A percentile compares a stretch with the other conserved stretches of the same genome.
phyloP scores from a whole-genome alignment of 352 stramenopile species.

The Phytopythium vexans region DNA sequence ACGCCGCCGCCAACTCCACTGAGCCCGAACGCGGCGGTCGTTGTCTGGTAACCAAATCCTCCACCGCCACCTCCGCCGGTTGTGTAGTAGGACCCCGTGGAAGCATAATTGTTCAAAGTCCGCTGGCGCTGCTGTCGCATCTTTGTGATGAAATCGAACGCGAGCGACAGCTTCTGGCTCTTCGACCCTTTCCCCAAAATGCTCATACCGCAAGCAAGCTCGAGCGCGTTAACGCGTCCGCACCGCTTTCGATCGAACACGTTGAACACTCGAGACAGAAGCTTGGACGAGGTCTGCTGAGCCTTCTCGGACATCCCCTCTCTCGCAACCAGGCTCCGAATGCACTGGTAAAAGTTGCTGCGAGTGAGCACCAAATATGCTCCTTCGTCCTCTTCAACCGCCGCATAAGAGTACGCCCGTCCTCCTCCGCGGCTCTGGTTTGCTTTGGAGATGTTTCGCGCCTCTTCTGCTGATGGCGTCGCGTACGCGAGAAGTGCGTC shows the following conservation, averaged over 20 bases:
- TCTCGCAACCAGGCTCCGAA: conserved; percentile 78
- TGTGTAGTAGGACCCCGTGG: conserved; percentile 22
- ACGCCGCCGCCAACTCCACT: conserved; percentile 15
- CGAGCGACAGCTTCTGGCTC: conserved; percentile 81
- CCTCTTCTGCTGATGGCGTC: conserved; percentile 67
- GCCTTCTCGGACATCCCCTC: conserved; percentile 78
- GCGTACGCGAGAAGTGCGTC: conserved; percentile 72
- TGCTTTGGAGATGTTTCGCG: conserved; percentile 55
- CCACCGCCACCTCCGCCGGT: conserved; percentile 17
- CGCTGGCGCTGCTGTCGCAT: conserved; percentile 74
- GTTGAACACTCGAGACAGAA: conserved; percentile 82
- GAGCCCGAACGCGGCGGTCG: conserved; percentile 29
- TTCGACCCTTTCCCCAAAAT: conserved; percentile 85
- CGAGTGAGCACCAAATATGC: conserved; percentile 75
- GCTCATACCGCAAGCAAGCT: conserved; percentile 83
- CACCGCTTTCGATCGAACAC: conserved; percentile 83
- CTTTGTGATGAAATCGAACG: conserved; percentile 87
- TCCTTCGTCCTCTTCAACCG: conserved; percentile 82
- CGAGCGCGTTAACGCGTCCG: conserved; percentile 77
- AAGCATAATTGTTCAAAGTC: conserved; percentile 65
- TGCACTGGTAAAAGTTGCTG: conserved; percentile 85
- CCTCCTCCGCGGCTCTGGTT: conserved; percentile 33
- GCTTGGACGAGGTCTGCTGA: conserved; percentile 81
- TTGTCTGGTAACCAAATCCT: conserved; percentile 19
- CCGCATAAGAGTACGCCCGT: conserved; percentile 67